A percentile compares a stretch with the other conserved stretches of the same genome.
These are phyloP conservation scores for Brassica cretica DNA, from an alignment of 345 rosid species.

Conservation along the genomic window DNA sequence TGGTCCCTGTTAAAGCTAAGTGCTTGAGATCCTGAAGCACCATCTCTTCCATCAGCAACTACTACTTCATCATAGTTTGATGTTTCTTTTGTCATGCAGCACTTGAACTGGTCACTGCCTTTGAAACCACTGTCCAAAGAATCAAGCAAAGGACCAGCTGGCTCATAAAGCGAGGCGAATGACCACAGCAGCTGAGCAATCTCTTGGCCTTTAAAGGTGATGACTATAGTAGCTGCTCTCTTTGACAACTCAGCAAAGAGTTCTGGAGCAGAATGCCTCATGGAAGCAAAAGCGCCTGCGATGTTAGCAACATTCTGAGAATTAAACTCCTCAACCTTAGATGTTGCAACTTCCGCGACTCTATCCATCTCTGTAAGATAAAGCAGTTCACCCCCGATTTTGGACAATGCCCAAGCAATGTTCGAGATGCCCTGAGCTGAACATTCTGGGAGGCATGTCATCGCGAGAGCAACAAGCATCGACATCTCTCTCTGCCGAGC, in stretches of 20 bases:
- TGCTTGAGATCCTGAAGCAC: slow-evolving; percentile 40
- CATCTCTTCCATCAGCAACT: slow-evolving; percentile 37
- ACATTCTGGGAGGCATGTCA: slow-evolving; percentile 82
- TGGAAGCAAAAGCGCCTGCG: slow-evolving; percentile 90
- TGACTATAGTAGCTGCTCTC: slow-evolving; percentile 57
- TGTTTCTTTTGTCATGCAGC: slow-evolving; percentile 41
- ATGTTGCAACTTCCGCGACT: slow-evolving; percentile 82
- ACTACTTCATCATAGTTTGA: slow-evolving; percentile 21
- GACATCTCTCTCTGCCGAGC: slow-evolving; percentile 91
- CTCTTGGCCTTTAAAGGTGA: slow-evolving; percentile 73
- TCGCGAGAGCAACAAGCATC: slow-evolving; percentile 82
- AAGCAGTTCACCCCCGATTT: slow-evolving; percentile 85
- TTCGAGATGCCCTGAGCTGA: slow-evolving; percentile 94
- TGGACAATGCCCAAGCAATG: slow-evolving; percentile 87
- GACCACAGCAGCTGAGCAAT: slow-evolving; percentile 92
- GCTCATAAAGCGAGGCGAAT: slow-evolving; percentile 76
- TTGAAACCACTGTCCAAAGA: slow-evolving; percentile 67
- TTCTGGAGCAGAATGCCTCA: slow-evolving; percentile 77
- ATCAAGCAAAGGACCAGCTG: slow-evolving; percentile 66
- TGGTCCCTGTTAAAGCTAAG: slow-evolving; percentile 77
- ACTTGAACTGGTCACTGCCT: slow-evolving; percentile 48
- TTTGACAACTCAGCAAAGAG: slow-evolving; percentile 67
- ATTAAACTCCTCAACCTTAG: slow-evolving; percentile 70
- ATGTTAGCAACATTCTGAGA: slow-evolving; percentile 90
- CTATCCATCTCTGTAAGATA: slow-evolving; percentile 96